Evolutionary conservation across 495 filamentous ascomycete genomes (phyloP).

Genomic region (Xylona heveae): DNA sequence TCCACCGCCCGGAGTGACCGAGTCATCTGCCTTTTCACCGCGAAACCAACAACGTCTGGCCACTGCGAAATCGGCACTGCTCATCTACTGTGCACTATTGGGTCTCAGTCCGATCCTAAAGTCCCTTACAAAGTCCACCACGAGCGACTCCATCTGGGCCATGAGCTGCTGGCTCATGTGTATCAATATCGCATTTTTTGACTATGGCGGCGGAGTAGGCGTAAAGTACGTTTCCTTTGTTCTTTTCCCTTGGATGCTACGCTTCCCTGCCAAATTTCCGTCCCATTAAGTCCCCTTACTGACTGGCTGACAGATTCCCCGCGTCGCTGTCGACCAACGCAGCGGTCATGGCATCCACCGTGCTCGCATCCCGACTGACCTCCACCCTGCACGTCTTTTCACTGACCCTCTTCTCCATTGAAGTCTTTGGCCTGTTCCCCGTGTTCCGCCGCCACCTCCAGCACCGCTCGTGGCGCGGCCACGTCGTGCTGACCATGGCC

Average conservation of each 20-base stretch:
- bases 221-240: conserved; percentile 22
- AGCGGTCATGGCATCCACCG: conserved; percentile 82
- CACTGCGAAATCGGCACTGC: conserved; percentile 70
- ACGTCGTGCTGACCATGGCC: conserved; percentile 54
- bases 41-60: conserved; percentile 44
- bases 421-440: conserved; percentile 91
- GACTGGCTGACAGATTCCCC: conserved; percentile 31
- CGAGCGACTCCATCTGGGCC: conserved; percentile 86
- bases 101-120: conserved; percentile 88
- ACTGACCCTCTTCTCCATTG: conserved; percentile 84
- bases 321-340: conserved; percentile 87
- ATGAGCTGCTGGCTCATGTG: conserved; percentile 81
- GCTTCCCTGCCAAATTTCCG: too few species aligned
- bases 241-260: too few species aligned
- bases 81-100: conserved; percentile 82
- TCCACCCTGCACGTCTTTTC: conserved; percentile 89
- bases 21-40: conserved; percentile 27
- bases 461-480: conserved; percentile 65
- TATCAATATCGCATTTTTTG: conserved; percentile 94
- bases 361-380: conserved; percentile 70
- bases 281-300: too few species aligned
- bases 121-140: conserved; percentile 77
- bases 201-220: conserved; percentile 57
- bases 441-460: conserved; percentile 78
- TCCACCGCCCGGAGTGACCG: too few species aligned